phyloP scores from a whole-genome alignment of 371 early-diverging fungal genomes.

The Mortierella sp. region DNA sequence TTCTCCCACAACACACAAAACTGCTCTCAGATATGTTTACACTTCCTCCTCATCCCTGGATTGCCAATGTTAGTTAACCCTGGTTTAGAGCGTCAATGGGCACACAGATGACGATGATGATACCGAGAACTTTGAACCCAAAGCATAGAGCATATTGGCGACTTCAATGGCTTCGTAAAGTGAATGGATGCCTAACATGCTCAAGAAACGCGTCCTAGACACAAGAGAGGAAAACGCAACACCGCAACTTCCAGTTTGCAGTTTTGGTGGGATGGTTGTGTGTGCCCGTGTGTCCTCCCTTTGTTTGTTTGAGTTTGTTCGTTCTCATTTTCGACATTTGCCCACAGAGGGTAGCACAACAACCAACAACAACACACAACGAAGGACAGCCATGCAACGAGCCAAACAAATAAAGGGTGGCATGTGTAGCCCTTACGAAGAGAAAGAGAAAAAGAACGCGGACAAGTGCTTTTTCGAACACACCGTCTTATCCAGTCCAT shows the following conservation, averaged over 20 bases:
- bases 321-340: not conserved
- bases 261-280: not conserved
- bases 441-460: too few species aligned
- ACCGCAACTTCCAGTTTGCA: not conserved
- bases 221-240: too few species aligned
- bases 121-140: too few species aligned
- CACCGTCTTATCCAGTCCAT: not conserved
- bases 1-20: not conserved
- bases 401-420: too few species aligned
- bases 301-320: not conserved
- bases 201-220: not conserved
- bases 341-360: not conserved
- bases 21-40: constrained; percentile 7
- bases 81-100: not conserved
- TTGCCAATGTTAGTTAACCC: not conserved
- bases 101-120: not conserved
- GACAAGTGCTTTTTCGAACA: constrained; percentile 2
- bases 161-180: too few species aligned
- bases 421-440: not conserved
- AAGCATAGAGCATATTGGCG: too few species aligned
- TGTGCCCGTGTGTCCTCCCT: not conserved
- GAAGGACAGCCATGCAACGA: not conserved
- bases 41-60: not conserved
- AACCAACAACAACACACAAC: not conserved
- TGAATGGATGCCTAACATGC: too few species aligned